Evolutionary conservation across 2,329 filamentous ascomycete species (phyloP), one percentile per base, ranked within the genome.

Genomic region (Xylaria sp.): DNA sequence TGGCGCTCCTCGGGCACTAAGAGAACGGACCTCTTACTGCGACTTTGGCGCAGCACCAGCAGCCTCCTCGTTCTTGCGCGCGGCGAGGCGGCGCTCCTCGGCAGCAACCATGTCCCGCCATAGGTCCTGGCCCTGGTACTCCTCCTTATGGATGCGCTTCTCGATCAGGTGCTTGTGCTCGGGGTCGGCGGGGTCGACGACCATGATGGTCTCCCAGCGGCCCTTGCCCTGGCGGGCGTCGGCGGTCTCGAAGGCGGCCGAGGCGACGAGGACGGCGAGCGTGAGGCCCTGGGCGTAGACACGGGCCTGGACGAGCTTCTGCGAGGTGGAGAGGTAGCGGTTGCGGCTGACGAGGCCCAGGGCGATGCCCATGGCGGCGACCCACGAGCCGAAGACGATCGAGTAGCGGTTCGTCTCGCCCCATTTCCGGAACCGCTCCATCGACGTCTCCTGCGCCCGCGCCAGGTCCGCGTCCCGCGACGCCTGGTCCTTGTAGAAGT

Each of bases 231-330:
- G 85, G 74, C 87, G 88, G 68, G 90, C 90, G 77, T 99, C 95
- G 55, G 77, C 78, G 66, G 85, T 83, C 86, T 97, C 93, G 70
- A 97, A 90, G 10, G 87, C 90, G 47, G 94, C 92, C 31, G 88
- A 90, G 58, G 91, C 87, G 73, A 96, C 85, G 58, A 97, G 82
- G 53, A 97, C 92, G 66, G 89, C 90, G 47, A 97, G 81, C 4
- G 93, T 96, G 70, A 96, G 80, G 5, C 91, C 92, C 81, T 97
- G 93, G 3, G 93, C 93, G 78, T 97, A 97, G 67, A 97, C 90
- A 85, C 93, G 89, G 23, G 93, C 93, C 83, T 97, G 93, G 15
- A 97, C 93, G 21, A 97, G 80, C 83, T 97, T 97, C 82, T 97
- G 93, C 63, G 85, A 80, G 2, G 87, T 88, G 51, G 84, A 86